phyloP scores from a whole-genome alignment of 108 stramenopile species.

The Nannochloropsis gaditana region DNA sequence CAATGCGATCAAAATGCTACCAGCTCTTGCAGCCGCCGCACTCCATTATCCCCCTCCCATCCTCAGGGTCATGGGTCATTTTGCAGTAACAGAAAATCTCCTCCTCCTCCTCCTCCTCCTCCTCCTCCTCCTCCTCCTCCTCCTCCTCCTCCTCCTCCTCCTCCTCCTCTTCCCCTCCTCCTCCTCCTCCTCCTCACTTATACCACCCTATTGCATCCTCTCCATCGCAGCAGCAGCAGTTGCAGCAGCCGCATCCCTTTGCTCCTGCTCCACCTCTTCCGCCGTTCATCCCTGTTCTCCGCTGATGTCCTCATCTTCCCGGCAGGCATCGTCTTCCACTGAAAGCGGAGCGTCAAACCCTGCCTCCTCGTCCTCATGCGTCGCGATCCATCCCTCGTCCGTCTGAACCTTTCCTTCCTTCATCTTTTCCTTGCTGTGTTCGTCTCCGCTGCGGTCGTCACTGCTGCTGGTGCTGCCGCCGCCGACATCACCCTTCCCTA shows the following conservation, averaged over 20 bases:
- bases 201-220: neutral
- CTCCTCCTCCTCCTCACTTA: neutral
- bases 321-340: neutral
- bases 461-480: neutral
- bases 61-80: neutral
- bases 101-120: neutral
- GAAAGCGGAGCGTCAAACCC: neutral
- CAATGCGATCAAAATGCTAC: neutral
- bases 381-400: neutral
- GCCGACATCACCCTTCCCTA: too few relatives aligned
- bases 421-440: neutral
- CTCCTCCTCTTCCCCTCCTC: neutral
- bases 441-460: neutral
- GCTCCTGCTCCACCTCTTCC: neutral
- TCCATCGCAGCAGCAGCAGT: neutral
- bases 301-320: neutral
- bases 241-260: neutral
- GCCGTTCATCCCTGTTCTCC: neutral
- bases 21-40: neutral
- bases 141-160: neutral
- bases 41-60: neutral
- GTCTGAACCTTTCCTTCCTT: neutral
- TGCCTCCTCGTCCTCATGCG: neutral
- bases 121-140: neutral
- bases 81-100: neutral